Conservation (phyloP, 2,329 filamentous ascomycete species). For the Fusarium denticulatum region DNA sequence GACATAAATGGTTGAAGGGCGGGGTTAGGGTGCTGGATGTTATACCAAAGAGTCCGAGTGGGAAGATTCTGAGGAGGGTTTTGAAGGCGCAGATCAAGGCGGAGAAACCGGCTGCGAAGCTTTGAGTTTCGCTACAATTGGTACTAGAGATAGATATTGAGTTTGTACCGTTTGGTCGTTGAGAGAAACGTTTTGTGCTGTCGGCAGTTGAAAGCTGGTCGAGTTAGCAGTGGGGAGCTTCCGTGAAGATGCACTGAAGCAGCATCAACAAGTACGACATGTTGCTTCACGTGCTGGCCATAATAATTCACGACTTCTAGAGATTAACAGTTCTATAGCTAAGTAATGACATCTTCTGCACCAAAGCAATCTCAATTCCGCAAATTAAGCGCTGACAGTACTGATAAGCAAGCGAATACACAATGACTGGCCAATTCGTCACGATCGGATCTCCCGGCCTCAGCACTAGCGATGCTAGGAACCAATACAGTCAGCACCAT, state of each 20-base stretch:
- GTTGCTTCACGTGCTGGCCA: background rate
- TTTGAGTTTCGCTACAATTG: background rate
- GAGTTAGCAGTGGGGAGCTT: accelerated
- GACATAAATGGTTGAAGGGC: constrained; percentile 74
- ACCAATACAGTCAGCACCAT: background rate
- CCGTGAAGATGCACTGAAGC: background rate
- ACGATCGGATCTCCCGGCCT: background rate
- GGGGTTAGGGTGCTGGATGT: constrained; percentile 70
- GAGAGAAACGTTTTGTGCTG: no score
- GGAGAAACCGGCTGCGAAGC: constrained; percentile 9
- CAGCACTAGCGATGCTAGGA: background rate
- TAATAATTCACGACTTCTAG: accelerated
- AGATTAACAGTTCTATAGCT: accelerated
- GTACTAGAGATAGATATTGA: no score
- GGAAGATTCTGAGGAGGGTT: constrained; percentile 65
- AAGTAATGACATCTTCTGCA: accelerated
- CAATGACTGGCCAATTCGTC: background rate
- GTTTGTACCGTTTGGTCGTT: background rate
- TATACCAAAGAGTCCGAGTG: constrained; percentile 77
- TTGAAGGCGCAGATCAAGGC: constrained; percentile 49
- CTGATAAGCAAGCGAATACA: background rate
- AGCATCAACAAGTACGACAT: no score
- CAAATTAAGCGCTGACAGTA: accelerated
- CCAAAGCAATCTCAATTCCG: accelerated
- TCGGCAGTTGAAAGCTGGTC: background rate